A percentile compares a stretch with the other conserved stretches of the same genome.
Conservation (phyloP, 2,329 filamentous ascomycete species). For the Plectosphaerella cucumerina region DNA sequence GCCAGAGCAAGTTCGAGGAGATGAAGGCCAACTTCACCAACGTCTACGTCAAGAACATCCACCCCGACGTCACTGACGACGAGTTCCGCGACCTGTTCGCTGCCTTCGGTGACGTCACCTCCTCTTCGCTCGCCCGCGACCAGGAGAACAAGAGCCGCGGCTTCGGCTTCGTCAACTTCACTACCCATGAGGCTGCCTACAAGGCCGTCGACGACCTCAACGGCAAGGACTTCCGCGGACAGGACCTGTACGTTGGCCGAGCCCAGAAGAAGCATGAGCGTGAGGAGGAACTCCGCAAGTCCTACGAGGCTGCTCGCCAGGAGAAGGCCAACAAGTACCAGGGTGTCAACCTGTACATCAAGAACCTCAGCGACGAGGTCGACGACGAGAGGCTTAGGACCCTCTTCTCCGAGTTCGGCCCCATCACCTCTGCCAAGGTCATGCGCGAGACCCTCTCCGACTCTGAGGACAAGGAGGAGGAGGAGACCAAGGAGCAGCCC, state of each 20-base stretch:
- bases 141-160: constrained; percentile 88
- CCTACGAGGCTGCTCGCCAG: constrained; percentile 93
- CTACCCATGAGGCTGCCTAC: constrained; percentile 81
- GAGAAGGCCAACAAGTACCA: constrained; percentile 99
- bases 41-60: constrained; percentile 99
- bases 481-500: constrained; percentile 43
- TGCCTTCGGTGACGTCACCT: constrained; percentile 90
- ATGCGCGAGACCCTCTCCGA: constrained; percentile 79
- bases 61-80: constrained; percentile 78
- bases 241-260: constrained; percentile 96
- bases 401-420: constrained; percentile 86
- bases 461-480: constrained; percentile 50
- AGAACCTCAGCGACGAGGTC: constrained; percentile 95
- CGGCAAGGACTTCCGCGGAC: constrained; percentile 84
- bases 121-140: constrained; percentile 87
- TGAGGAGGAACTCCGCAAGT: constrained; percentile 97
- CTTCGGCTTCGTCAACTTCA: constrained; percentile 95
- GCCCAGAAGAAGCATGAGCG: constrained; percentile 99
- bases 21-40: constrained; percentile 99
- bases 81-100: constrained; percentile 93
- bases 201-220: constrained; percentile 90
- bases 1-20: constrained; percentile 99
- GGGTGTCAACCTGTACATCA: constrained; percentile 99
- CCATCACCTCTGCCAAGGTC: constrained; percentile 97
- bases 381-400: constrained; percentile 97